Evolutionary conservation across 2,329 filamentous ascomycete species (phyloP).

Genomic region (Fusarium subglutinans): DNA sequence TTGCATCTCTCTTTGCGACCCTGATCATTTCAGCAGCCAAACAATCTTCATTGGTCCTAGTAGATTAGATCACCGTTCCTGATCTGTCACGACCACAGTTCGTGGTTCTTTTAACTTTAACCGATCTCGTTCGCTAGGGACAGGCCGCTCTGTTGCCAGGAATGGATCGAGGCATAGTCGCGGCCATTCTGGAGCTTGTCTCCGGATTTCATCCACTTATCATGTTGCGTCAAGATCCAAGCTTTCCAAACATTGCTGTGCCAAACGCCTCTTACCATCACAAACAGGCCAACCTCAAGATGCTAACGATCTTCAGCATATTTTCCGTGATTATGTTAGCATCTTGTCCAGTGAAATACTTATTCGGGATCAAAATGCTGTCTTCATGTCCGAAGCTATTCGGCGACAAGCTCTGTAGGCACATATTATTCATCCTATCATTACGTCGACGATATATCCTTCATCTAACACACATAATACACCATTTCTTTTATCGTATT

Average conservation of each 20-base stretch:
- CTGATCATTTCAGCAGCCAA: constrained; percentile 1
- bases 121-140: constrained; percentile 13
- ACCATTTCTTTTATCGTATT: constrained; percentile 2
- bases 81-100: constrained; percentile 1
- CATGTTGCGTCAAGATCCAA: not conserved
- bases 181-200: not conserved
- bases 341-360: not conserved
- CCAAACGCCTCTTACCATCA: constrained; percentile 7
- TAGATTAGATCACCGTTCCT: not conserved
- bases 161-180: constrained; percentile 13
- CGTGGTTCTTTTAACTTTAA: constrained; percentile 14
- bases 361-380: not conserved
- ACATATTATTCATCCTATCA: not conserved
- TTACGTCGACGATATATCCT: not conserved
- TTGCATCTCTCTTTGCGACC: constrained; percentile 14
- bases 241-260: constrained; percentile 1
- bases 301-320: not conserved
- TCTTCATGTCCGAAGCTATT: not conserved
- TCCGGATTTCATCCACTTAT: not conserved
- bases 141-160: constrained; percentile 16
- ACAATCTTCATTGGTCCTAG: constrained; percentile 6
- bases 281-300: not conserved
- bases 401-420: not conserved
- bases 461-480: not conserved
- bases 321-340: not conserved